These are phyloP conservation scores for Scheffersomyces titani DNA, from an alignment of 1,139 yeast genomes.

Conservation along the genomic window DNA sequence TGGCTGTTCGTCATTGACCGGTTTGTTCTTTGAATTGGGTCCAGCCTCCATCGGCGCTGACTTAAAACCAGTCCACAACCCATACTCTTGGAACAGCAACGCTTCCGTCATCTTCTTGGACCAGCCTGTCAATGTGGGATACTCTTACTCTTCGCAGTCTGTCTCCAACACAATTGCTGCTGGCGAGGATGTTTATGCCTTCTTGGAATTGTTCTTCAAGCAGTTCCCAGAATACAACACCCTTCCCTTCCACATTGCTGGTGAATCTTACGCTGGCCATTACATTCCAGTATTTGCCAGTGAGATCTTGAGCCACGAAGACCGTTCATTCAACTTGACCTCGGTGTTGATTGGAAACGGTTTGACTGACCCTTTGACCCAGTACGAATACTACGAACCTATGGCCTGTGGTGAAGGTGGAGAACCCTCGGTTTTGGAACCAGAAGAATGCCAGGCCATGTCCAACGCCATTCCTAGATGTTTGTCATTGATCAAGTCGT, in stretches of 20 bases:
- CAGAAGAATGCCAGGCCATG: conserved; percentile 82
- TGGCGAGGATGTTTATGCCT: conserved; percentile 90
- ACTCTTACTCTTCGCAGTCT: conserved; percentile 67
- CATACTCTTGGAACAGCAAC: conserved; percentile 83
- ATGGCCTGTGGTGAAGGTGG: conserved; percentile 99
- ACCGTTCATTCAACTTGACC: conserved; percentile 79
- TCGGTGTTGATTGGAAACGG: conserved; percentile 96
- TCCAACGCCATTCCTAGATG: conserved; percentile 76
- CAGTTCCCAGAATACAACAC: conserved; percentile 83
- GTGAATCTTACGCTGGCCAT: conserved; percentile 99
- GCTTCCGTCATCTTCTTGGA: conserved; percentile 91
- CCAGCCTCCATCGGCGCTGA: conserved; percentile 72
- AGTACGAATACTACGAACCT: conserved; percentile 86
- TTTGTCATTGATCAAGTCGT: conserved; percentile 71
- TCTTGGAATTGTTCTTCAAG: conserved; percentile 84
- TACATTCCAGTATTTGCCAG: conserved; percentile 92
- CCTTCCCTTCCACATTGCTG: conserved; percentile 89
- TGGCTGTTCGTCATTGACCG: conserved; percentile 88
- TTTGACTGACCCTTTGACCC: conserved; percentile 87
- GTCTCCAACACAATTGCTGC: conserved; percentile 85
- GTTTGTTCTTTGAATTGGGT: conserved; percentile 89
- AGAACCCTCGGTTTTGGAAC: conserved; percentile 73
- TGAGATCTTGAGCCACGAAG: conserved; percentile 76
- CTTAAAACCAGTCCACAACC: conserved; percentile 72
- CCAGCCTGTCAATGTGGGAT: conserved; percentile 94